phyloP scores from a whole-genome alignment of 1,284 basidiomycete genomes.

The Ceratobasidium sp. region DNA sequence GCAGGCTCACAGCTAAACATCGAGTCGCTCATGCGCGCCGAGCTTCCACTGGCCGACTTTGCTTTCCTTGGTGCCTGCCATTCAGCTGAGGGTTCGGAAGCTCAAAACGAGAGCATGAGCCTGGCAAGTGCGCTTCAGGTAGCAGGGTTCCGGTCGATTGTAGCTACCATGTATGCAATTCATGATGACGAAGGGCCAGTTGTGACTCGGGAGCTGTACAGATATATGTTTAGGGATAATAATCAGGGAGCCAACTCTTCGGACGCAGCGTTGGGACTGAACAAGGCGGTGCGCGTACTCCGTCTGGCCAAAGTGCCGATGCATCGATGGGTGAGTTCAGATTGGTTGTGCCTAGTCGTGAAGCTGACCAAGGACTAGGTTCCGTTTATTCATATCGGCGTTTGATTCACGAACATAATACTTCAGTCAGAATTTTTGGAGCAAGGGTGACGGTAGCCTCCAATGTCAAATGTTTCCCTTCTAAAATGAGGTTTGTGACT shows the following conservation, averaged over 20 bases:
- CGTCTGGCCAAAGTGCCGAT: slow-evolving; percentile 15
- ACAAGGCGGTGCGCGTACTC: slow-evolving; percentile 4
- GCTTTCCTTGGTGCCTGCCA: slow-evolving; percentile 35
- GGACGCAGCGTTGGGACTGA: slow-evolving; percentile 9
- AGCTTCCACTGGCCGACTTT: slow-evolving; percentile 26
- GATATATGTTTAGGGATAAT: slow-evolving; percentile 9
- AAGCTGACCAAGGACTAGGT: not conserved
- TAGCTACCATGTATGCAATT: slow-evolving; percentile 38
- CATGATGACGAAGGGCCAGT: slow-evolving; percentile 27
- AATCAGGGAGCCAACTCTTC: not conserved
- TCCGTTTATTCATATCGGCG: slow-evolving; percentile 21
- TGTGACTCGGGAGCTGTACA: slow-evolving; percentile 11
- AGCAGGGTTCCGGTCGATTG: slow-evolving; percentile 22
- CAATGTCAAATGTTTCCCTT: too few species aligned
- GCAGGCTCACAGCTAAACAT: not conserved
- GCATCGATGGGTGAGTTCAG: slow-evolving; percentile 23
- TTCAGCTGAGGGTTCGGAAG: slow-evolving; percentile 7
- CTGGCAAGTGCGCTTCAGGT: slow-evolving; percentile 31
- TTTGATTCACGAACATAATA: too few species aligned
- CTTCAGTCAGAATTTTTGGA: too few species aligned
- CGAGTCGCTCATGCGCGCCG: slow-evolving; percentile 19
- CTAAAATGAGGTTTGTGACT: too few species aligned
- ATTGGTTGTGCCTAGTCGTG: not conserved
- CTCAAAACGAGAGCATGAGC: slow-evolving; percentile 31
- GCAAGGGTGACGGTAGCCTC: too few species aligned